Evolutionary conservation across 345 rosid species (phyloP), one percentile per base, ranked within the genome.

Genomic region (Chamaenerion angustifolium): DNA sequence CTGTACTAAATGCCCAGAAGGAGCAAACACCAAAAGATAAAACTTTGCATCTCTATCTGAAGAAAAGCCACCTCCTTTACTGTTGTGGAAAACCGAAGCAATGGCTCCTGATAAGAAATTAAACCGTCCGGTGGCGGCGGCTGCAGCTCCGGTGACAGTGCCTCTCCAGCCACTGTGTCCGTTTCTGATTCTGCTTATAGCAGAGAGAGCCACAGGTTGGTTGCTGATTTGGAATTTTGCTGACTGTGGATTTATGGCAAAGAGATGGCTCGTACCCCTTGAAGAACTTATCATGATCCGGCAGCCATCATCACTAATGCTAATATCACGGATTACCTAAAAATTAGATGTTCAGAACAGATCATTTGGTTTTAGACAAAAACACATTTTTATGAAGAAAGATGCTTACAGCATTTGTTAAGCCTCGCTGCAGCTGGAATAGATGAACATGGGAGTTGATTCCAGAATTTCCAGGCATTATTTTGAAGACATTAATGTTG

Each of bases 201-300:
- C 95, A 53, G 93, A 72, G 1, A 92, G 87, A 13, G 79, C 6
- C 10, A 31, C 37, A 31, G 37, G 37, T 31, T 31, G 37, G 37
- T 31, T 31, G 37, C 37, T 31, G 37, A 31, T 31, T 1, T 31
- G 37, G 37, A 68, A 67, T 49, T 48, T 65, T 15, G 57, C 68
- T 25, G 75, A 54, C 41, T 14, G 61, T 25, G 85, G 82, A 64
- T 78, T 68, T 46, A 92, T 76, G 43, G 86, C 87, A 80, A 92
- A 92, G 35, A 92, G 62, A 69, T 92, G 98, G 71, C 93, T 80
- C 21, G 98, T 92, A 49, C 96, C 98, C 71, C 93, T 82, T 7
- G 89, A 80, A 45, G 98, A 92, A 67, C 95, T 82, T 51, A 92
- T 75, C 95, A 80, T 76, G 58, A 92, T 77, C 95, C 87, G 75